Base-by-base conservation (phyloP, 2,329 filamentous ascomycete species). In the Falciphora oryzae region DNA sequence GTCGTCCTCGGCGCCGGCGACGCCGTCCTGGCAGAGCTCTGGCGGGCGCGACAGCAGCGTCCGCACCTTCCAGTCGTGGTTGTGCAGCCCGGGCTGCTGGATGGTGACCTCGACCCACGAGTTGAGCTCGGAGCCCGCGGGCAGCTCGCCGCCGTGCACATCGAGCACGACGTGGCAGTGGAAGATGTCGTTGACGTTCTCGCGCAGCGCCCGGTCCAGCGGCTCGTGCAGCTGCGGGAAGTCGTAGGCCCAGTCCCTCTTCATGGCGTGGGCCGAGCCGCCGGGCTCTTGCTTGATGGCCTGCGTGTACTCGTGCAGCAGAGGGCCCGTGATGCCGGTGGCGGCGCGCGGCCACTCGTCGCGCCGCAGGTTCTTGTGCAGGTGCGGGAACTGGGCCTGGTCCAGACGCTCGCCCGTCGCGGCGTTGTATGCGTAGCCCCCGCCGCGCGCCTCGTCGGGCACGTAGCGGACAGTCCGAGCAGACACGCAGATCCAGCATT, bases 121-220 rank as follows among this genome's bases (percentile, higher is more conserved):
- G 67, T 85, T 75, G 64, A 89, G 80, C 70, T 86, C 83, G 5
- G 85, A 85, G n/a, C 84, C 82, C 14, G 79, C 75, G 4, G 85
- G 85, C 69, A 87, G 86, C 65, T 81, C 80, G 59, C 81, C 81
- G 67, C 85, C 79, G 70, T 86, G 83, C 2, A 88, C 74, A 67
- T 87, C 82, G 8, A 89, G 78, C 0, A 84, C 84, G 5, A 84
- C 80, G 66, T 87, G 85, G 77, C 88, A 85, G 75, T 89, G 85
- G 67, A 89, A 76, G 50, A 88, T 81, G 67, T 84, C 81, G 66
- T 81, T 81, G 28, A 80, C 77, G 68, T 85, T 79, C 38, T 84
- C 80, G 13, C 80, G 77, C 2, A 78, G 74, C 13, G 80, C 76
- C 2, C 79, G 74, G 63, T 83, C 77, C 4, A 88, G 69, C 50